phyloP scores from a whole-genome alignment of 352 stramenopile species.

The Pythium volutum region DNA sequence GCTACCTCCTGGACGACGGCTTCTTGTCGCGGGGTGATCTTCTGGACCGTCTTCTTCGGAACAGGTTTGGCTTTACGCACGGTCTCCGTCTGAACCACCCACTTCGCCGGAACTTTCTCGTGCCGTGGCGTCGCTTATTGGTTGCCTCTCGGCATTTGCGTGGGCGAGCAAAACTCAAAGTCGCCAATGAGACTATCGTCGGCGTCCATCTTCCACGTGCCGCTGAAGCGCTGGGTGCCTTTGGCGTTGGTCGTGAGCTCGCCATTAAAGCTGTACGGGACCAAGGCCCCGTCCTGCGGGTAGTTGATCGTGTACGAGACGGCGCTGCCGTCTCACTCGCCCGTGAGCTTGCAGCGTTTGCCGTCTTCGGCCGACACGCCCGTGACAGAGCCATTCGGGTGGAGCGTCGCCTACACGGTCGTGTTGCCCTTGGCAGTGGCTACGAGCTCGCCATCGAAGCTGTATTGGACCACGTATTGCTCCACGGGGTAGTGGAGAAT shows the following conservation, averaged over 20 bases:
- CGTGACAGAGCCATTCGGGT: constrained; percentile 4
- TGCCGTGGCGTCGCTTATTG: no score
- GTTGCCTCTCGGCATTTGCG: background rate
- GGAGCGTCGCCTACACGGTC: background rate
- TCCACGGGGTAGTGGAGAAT: no score
- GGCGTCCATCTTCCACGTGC: constrained; percentile 11
- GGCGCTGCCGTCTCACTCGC: background rate
- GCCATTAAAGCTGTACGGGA: constrained; percentile 6
- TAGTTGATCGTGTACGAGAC: constrained; percentile 13
- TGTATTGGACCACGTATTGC: no score
- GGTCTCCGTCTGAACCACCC: no score
- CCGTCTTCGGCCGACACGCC: constrained; percentile 6
- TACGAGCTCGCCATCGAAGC: no score
- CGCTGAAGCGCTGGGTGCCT: background rate
- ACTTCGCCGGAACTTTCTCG: no score
- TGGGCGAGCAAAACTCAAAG: constrained; percentile 3
- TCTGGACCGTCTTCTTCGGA: no score
- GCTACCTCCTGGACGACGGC: no score
- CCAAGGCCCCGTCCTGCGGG: background rate
- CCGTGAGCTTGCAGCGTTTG: constrained; percentile 3
- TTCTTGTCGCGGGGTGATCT: no score
- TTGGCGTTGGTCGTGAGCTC: background rate
- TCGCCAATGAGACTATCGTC: background rate
- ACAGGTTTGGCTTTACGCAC: no score
- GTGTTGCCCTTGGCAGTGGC: no score